phyloP scores from a whole-genome alignment of 2,329 filamentous ascomycete genomes.

The Cadophora luteo-olivacea region DNA sequence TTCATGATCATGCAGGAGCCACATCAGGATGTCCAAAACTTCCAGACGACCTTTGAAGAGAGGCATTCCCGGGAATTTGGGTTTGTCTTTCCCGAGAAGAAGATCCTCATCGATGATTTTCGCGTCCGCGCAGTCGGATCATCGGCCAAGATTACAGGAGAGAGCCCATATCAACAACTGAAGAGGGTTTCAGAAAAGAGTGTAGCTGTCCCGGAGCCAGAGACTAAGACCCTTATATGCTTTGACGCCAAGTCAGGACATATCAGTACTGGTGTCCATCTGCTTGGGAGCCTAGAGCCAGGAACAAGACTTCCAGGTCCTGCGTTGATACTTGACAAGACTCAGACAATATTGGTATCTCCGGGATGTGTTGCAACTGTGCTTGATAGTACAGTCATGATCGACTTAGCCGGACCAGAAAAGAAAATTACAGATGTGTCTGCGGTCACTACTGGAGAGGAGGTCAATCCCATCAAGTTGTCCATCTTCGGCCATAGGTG shows the following conservation, averaged over 20 bases:
- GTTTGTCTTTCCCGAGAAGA: slow-evolving; percentile 75
- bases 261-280: not conserved
- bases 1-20: slow-evolving; percentile 76
- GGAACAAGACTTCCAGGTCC: not conserved
- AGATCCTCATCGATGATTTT: slow-evolving; percentile 88
- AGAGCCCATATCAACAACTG: not conserved
- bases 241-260: not conserved
- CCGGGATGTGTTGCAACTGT: not conserved
- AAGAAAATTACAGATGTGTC: not conserved
- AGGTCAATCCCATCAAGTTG: not conserved
- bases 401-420: not conserved
- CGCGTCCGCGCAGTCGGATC: slow-evolving; percentile 47
- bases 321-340: not conserved
- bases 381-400: not conserved
- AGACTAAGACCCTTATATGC: not conserved
- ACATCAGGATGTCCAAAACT: slow-evolving; percentile 69
- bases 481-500: not conserved
- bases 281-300: not conserved
- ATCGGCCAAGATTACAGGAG: not conserved
- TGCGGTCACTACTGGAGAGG: not conserved
- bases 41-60: slow-evolving; percentile 76
- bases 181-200: not conserved
- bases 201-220: not conserved
- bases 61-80: slow-evolving; percentile 92
- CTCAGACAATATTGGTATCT: not conserved